Evolutionary conservation across 768 basidiomycete species (phyloP).

Genomic region (Suillus discolor): DNA sequence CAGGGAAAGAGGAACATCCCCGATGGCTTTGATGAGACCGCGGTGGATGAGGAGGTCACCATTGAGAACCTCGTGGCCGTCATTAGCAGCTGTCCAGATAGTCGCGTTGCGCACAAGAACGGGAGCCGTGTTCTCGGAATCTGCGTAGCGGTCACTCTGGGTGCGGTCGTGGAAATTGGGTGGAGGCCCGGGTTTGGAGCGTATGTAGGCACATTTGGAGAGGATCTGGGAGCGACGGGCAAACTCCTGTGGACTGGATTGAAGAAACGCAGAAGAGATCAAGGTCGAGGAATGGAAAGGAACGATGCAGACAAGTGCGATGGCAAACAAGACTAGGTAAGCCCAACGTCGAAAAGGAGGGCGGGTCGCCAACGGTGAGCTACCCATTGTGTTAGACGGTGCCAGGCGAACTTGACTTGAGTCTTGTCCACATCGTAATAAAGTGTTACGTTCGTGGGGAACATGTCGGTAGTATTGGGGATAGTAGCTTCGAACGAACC

Average conservation of each 20-base stretch:
- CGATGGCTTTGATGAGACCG: slow-evolving; percentile 65
- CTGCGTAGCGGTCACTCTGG: slow-evolving; percentile 66
- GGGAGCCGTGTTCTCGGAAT: slow-evolving; percentile 53
- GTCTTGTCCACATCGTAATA: no score
- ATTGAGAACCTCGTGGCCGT: slow-evolving; percentile 64
- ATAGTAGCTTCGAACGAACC: neutral
- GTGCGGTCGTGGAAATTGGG: slow-evolving; percentile 48
- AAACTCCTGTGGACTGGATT: slow-evolving; percentile 11
- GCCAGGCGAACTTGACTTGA: neutral
- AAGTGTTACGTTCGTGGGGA: neutral
- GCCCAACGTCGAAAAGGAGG: neutral
- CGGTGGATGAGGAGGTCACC: slow-evolving; percentile 73
- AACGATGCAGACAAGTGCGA: neutral
- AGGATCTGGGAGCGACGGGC: slow-evolving; percentile 31
- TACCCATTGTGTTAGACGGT: neutral
- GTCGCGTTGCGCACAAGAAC: slow-evolving; percentile 72
- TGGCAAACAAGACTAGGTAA: neutral
- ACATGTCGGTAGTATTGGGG: neutral
- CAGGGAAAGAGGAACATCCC: slow-evolving; percentile 36
- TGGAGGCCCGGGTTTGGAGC: slow-evolving; percentile 45
- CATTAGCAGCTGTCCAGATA: slow-evolving; percentile 79
- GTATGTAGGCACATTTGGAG: slow-evolving; percentile 46
- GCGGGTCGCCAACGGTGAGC: neutral
- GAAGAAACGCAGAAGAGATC: neutral
- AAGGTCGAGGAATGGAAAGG: neutral